Evolutionary conservation across 352 stramenopile species (phyloP), one percentile per base, ranked within the genome.

Genomic region (Phytophthora melonis): DNA sequence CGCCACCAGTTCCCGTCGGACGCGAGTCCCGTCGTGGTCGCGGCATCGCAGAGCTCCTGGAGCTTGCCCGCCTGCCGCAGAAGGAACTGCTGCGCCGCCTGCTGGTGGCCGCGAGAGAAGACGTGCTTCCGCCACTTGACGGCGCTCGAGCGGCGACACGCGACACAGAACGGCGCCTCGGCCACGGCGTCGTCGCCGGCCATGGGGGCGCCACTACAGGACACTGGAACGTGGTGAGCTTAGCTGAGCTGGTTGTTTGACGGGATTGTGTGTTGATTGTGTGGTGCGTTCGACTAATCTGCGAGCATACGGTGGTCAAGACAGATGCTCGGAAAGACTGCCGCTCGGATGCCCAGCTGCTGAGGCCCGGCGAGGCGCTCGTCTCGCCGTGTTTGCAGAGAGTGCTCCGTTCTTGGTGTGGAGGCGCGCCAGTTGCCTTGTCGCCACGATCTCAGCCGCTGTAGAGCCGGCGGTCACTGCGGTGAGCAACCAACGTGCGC

Each of bases 91-190:
- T 58, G 63, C 1, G 82, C 82, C 1, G 69, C 69, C 27, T 75
- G 70, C 54, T 93, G 84, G 72, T 94, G 88, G 18, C 49, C 62
- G n/a, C 73, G 80, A 14, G 80, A 84, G 74, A 89, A 94, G 19
- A 90, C 78, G 68, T 94, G 88, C 66, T 89, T 90, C 55, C 70
- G 76, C 84, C 86, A 94, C 73, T 89, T 89, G 36, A 80, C 58
- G 34, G 83, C 68, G 66, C 83, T 92, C 32, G 86, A 92, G 68
- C 78, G 81, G 30, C 84, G 78, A 69, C 86, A 94, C 21, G 86
- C 74, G 56, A 68, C 34, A 73, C 87, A 94, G 58, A 72, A 94
- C 23, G 83, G 72, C 58, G 70, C 66, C 54, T 87, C 74, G 14
- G 70, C 64, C 47, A 78, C 80, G 8, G 58, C 60, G 49, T 84